Evolutionary conservation across 139 green algal genomes (phyloP).

Genomic region (Chlamydomonas sphaeroides): DNA sequence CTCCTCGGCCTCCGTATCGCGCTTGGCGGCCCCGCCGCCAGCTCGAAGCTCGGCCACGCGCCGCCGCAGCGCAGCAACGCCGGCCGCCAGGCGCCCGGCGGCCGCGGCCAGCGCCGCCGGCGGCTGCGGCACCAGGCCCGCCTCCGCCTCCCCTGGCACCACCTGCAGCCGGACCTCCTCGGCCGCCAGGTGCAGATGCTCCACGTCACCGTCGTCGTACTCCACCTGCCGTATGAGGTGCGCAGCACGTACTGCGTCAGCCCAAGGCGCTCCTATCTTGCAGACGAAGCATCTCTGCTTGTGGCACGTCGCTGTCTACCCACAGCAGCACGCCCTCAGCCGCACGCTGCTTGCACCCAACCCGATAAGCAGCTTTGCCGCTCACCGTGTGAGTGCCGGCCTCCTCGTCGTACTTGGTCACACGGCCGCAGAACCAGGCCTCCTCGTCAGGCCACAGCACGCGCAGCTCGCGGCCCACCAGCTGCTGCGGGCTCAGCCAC

Average conservation of each 20-base stretch:
- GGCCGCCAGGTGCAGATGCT: conserved; percentile 56
- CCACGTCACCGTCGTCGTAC: conserved; percentile 68
- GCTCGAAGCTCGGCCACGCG: not conserved
- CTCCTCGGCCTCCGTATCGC: not conserved
- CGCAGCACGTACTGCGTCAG: no score
- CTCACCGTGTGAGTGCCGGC: conserved; percentile 64
- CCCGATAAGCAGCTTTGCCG: no score
- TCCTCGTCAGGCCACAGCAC: conserved; percentile 73
- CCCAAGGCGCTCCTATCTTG: no score
- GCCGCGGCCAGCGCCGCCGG: not conserved
- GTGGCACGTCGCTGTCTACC: no score
- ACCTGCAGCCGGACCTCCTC: conserved; percentile 69
- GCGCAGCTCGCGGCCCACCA: conserved; percentile 64
- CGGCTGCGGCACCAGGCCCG: not conserved
- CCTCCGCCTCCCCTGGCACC: conserved; percentile 29
- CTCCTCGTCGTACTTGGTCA: conserved; percentile 36
- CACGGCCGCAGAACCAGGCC: conserved; percentile 72
- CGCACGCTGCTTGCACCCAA: no score
- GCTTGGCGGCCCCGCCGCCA: no score
- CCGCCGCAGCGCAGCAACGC: not conserved
- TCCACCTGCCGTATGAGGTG: conserved; percentile 46
- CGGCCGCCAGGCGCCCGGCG: not conserved
- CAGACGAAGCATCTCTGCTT: no score
- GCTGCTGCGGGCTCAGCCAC: conserved; percentile 39
- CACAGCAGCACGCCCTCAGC: no score